Base-by-base conservation (phyloP, 2,329 filamentous ascomycete species). In the Neopestalotiopsis rosae region DNA sequence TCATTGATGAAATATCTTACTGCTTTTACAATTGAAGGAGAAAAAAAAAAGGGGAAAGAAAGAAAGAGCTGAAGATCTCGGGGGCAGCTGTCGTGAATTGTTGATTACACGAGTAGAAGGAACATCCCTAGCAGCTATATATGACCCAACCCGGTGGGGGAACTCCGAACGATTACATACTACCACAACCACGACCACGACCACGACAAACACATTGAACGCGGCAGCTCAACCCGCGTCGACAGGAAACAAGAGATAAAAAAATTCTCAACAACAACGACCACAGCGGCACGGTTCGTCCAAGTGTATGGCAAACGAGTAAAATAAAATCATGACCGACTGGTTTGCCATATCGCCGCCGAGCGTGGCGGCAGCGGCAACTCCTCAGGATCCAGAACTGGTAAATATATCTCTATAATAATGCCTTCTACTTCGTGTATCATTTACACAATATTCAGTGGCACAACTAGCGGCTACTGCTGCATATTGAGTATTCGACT, bases 311-410 rank as follows among this genome's bases (percentile, higher is more conserved):
- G 17, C 9, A 59, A 59, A 14, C n/a, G 24, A 59, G 24, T 30
- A 59, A 32, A 17, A 49, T 13, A 49, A 6, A 17, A 62, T 17
- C 14, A 64, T 64, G 61, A 12, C n/a, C 10, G 42, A 64, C 30
- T 64, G 61, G 61, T 42, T 20, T 24, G 20, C n/a, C 5, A 64
- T 64, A 64, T 38, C 20, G 20, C 42, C 61, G 14, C 61, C 61
- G 14, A 52, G 61, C 42, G 61, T 64, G 20, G 42, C 10, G 20
- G 61, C 61, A 49, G 40, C 30, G 30, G 20, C 40, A 30, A 52
- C 61, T 42, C 61, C 61, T 24, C n/a, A 64, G 40, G 38, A 45
- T 30, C 61, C 61, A 49, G 38, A 64, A n/a, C 17, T 64, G 61
- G 61, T 64, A 30, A 17, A 24, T 49, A 45, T 20, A 13, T 32